Conservation (phyloP, 2,329 filamentous ascomycete genomes). For the Domatiomyces catenatus region DNA sequence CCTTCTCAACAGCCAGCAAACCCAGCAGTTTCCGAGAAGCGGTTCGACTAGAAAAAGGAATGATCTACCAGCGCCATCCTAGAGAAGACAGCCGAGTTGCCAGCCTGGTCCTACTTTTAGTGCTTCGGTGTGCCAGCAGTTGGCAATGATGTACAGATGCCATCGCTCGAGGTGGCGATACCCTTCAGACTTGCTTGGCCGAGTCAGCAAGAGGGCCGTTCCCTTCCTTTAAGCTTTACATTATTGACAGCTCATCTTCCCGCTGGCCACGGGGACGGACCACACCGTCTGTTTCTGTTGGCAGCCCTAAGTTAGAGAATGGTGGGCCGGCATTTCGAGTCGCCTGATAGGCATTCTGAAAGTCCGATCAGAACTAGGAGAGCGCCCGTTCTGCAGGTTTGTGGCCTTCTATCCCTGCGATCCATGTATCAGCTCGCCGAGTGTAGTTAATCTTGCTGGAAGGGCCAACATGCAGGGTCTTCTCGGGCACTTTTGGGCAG, state of each 20-base stretch:
- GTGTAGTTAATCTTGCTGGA: background rate
- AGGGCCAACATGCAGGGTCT: background rate
- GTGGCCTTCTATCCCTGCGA: background rate
- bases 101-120: background rate
- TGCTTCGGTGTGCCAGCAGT: too few species aligned
- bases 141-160: background rate
- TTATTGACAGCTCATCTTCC: background rate
- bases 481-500: background rate
- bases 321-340: background rate
- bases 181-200: background rate
- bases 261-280: background rate
- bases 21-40: background rate
- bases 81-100: background rate
- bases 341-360: background rate
- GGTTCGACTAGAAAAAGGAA: background rate
- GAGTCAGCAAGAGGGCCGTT: background rate
- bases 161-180: background rate
- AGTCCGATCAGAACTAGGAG: background rate
- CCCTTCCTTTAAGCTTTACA: background rate
- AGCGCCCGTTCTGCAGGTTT: background rate
- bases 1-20: background rate
- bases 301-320: background rate
- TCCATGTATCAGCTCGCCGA: background rate
- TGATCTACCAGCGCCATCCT: background rate
- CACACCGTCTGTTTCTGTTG: background rate